These are phyloP conservation scores for Paracorniculantispora psalliotae DNA, from an alignment of 2,329 filamentous ascomycete species.

Conservation along the genomic window DNA sequence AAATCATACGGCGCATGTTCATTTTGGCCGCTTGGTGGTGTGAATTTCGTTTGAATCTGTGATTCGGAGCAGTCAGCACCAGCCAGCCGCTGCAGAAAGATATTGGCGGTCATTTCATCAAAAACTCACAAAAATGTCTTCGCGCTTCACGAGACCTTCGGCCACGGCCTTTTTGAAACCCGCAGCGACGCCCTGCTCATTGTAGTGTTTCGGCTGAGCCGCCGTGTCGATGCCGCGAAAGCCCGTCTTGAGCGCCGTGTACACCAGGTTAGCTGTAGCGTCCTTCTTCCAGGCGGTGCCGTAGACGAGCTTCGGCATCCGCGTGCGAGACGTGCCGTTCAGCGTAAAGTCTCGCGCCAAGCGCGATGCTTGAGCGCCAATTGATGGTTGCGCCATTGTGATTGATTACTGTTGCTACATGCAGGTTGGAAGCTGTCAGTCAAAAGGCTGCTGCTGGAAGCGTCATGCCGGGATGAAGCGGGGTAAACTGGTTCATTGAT, in stretches of 20 bases:
- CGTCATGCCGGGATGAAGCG: no score
- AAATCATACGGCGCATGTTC: conserved; percentile 57
- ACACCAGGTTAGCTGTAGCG: conserved; percentile 60
- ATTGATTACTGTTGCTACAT: neutral
- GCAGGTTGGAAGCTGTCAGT: neutral
- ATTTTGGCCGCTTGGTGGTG: conserved; percentile 59
- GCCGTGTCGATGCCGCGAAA: conserved; percentile 75
- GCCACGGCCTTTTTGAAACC: conserved; percentile 59
- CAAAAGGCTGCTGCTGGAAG: neutral
- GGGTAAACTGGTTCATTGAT: neutral
- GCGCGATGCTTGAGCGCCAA: conserved; percentile 25
- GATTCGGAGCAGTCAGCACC: neutral
- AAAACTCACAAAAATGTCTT: conserved; percentile 55
- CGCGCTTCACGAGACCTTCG: conserved; percentile 49
- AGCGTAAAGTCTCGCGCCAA: conserved; percentile 31
- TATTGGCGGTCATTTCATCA: neutral
- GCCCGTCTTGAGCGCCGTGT: conserved; percentile 60
- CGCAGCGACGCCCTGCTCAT: conserved; percentile 64
- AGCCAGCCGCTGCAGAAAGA: neutral
- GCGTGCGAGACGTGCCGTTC: conserved; percentile 25
- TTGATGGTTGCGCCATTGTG: conserved; percentile 18
- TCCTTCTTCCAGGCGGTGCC: conserved; percentile 86
- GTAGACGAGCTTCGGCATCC: conserved; percentile 58
- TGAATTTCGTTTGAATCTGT: conserved; percentile 81
- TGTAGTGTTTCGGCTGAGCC: conserved; percentile 73